Base-by-base conservation (phyloP, 495 filamentous ascomycete species). In the Immersiella caudata region DNA sequence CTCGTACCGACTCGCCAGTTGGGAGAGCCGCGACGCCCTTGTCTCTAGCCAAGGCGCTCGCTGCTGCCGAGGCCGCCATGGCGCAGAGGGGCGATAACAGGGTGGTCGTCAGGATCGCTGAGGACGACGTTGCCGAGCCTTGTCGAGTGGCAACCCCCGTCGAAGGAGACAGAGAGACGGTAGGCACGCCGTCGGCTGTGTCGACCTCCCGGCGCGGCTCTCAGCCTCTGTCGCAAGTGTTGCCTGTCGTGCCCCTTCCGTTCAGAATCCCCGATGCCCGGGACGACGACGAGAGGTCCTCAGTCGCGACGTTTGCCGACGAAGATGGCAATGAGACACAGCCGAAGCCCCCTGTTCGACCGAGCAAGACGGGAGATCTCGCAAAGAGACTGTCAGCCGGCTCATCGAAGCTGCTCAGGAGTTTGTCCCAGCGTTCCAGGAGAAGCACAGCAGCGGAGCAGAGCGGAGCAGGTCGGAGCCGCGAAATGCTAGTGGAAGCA, bases 261-360 rank as follows among this genome's bases (percentile, higher is more conserved):
- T 87, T 91, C 74, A 86, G 76, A 49, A 74, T 90, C 2, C 86
- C 86, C 6, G 69, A 78, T 12, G 65, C 72, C 3, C 56, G 75
- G 20, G 74, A 81, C n/a, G 80, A 82, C 21, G 83, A 83, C 12
- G 85, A 85, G 51, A 72, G 79, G 21, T 87, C 87, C 22, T 91
- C 89, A 9, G 78, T 87, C 22, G 89, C 85, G 54, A 87, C 88
- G 7, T 84, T 86, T 75, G 86, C 85, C 12, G 89, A 88, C 66
- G 82, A 83, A 49, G 79, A 80, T 46, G 40, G 16, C 3, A 79
- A 78, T 59, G 67, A 61, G 6, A 62, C 58, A 5, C 63, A 68
- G 35, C 69, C 75, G 1, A 61, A 57, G 52, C 14, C 35, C 3
- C 61, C 9, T 49, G 20, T 22, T 7, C 75, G 60, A 14, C 33